Evolutionary conservation across 2,329 filamentous ascomycete species (phyloP), one percentile per base, ranked within the genome.

Genomic region (Alternaria ventricosa): DNA sequence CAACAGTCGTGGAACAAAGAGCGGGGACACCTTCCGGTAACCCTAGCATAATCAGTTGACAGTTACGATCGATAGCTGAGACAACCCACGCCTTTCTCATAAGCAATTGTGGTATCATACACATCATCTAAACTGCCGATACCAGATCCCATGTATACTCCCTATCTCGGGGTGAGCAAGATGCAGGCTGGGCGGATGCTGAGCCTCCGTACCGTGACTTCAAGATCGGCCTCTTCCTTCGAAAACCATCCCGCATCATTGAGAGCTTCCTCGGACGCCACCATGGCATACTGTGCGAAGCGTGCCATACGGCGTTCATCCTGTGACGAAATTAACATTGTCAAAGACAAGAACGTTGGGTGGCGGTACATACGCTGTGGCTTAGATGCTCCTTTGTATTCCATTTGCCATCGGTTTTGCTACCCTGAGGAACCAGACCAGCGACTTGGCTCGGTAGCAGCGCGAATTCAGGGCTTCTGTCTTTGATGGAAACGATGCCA

Each of bases 101-200:
- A 97, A 1, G 88, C 88, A 54, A 97, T 75, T 60, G 92, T 93
- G 2, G 94, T 96, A 65, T 90, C 86, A 80, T 96, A 97, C 9
- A 97, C 89, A 72, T 97, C 94, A 44, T 97, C 92, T 43, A 99
- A 86, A 74, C 96, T 97, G 15, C 96, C 96, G 72, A 99, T 97
- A 2, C 96, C 96, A 69, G 95, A 98, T 3, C 96, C 96, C 44
- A 99, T 85, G 74, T 95, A 97, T 1, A 99, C 92, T 1, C 96
- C 96, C 87, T 88, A 13, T 63, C 7, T 13, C 3, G 6, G 18
- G 15, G 41, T 67, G 41, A 74, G 63, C 46, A 61, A 20, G 15
- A 27, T 46, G n/a, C 23, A 49, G 33, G 6, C 7, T 23, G 13
- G 27, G 3, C 47, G n/a, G 11, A 12, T 22, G 30, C 28, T 25